A percentile compares a stretch with the other conserved stretches of the same genome.
Evolutionary conservation across 1,284 basidiomycete genomes (phyloP).

Genomic region (Ganoderma lucidum): DNA sequence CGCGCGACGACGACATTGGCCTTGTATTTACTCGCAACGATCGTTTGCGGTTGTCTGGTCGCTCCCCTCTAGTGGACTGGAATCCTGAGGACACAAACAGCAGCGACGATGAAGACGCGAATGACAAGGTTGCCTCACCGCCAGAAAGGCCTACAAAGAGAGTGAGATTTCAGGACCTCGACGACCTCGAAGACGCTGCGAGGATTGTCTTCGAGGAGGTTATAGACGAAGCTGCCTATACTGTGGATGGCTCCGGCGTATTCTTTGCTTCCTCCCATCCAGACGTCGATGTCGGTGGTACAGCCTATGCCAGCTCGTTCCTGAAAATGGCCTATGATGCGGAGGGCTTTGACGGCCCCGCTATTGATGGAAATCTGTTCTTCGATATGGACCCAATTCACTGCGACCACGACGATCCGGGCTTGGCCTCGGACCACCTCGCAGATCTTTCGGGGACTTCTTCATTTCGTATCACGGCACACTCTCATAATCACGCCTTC

Average conservation of each 20-base stretch:
- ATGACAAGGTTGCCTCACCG: neutral
- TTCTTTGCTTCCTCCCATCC: slow-evolving; percentile 20
- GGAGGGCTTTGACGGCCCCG: slow-evolving; percentile 38
- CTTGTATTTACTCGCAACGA: slow-evolving; percentile 36
- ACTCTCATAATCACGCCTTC: neutral
- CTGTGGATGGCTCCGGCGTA: slow-evolving; percentile 36
- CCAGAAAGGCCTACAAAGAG: slow-evolving; percentile 25
- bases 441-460: neutral
- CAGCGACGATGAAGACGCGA: slow-evolving; percentile 21
- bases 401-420: slow-evolving; percentile 12
- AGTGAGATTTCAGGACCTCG: slow-evolving; percentile 12
- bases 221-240: neutral
- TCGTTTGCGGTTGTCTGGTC: slow-evolving; percentile 30
- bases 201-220: neutral
- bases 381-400: slow-evolving; percentile 39
- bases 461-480: neutral
- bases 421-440: too few species aligned
- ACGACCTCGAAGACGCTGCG: neutral
- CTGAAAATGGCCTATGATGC: slow-evolving; percentile 32
- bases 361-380: slow-evolving; percentile 36
- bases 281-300: neutral
- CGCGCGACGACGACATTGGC: slow-evolving; percentile 7
- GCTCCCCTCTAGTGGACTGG: slow-evolving; percentile 6
- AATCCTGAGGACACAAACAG: slow-evolving; percentile 17
- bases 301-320: slow-evolving; percentile 19